Evolutionary conservation across 805 yeast species (phyloP).

Genomic region (Scheffersomyces lignosus): DNA sequence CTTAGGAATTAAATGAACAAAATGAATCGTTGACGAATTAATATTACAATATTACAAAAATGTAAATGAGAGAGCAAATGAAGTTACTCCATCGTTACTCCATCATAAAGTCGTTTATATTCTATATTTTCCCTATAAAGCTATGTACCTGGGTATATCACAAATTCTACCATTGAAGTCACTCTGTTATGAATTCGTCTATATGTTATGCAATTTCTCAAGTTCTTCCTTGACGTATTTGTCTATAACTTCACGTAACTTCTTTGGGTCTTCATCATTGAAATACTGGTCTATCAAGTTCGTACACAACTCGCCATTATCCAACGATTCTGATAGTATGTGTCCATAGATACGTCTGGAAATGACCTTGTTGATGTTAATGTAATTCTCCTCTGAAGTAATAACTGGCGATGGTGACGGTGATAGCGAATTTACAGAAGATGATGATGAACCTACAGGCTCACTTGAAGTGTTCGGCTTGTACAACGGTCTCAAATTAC

Average conservation of each 20-base stretch:
- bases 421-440: constrained; percentile 20
- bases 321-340: constrained; percentile 14
- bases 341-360: constrained; percentile 57
- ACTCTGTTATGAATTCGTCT: no score
- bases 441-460: no score
- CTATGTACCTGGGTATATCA: no score
- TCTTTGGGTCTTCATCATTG: constrained; percentile 10
- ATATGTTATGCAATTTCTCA: background rate
- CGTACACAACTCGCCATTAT: constrained; percentile 6
- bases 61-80: no score
- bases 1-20: no score
- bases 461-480: constrained; percentile 13
- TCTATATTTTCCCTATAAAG: no score
- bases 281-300: constrained; percentile 16
- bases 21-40: no score
- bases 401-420: constrained; percentile 24
- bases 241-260: constrained; percentile 23
- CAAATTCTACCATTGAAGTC: no score
- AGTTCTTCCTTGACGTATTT: constrained; percentile 21
- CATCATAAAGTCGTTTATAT: no score
- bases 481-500: constrained; percentile 50
- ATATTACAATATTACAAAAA: no score
- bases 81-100: no score
- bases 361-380: constrained; percentile 59
- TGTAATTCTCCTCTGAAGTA: constrained; percentile 44